Evolutionary conservation across 768 basidiomycete species (phyloP).

Genomic region (Russula vinacea): DNA sequence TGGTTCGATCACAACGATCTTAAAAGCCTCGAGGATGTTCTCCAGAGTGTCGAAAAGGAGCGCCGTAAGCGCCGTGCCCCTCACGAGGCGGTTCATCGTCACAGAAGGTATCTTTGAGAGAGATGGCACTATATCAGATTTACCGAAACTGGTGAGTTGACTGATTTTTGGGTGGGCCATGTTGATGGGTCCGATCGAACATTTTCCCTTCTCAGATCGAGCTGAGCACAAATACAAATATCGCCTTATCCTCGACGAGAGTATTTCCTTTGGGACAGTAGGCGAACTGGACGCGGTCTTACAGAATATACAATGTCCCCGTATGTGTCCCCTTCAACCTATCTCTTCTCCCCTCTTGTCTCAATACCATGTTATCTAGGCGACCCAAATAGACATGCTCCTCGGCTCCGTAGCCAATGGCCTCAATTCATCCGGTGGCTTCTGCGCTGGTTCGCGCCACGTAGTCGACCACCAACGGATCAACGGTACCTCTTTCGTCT

Average conservation of each 20-base stretch:
- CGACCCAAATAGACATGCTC: conserved; percentile 84
- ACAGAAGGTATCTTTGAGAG: conserved; percentile 97
- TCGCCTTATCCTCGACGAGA: conserved; percentile 90
- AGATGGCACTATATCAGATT: conserved; percentile 87
- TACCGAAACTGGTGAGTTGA: conserved; percentile 79
- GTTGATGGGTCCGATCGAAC: neutral
- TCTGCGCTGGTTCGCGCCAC: conserved; percentile 83
- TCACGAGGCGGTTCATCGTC: conserved; percentile 91
- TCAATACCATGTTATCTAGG: conserved; percentile 3
- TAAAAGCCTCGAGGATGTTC: conserved; percentile 83
- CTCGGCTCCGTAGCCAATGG: conserved; percentile 85
- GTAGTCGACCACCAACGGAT: conserved; percentile 95
- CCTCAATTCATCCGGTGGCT: conserved; percentile 83
- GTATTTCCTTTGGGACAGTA: conserved; percentile 87
- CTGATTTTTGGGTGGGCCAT: neutral
- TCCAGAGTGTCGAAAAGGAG: conserved; percentile 83
- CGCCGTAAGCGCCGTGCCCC: conserved; percentile 76
- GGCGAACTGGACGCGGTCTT: conserved; percentile 92
- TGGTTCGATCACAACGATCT: conserved; percentile 98
- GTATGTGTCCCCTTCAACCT: conserved; percentile 44
- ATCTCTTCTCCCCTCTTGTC: neutral
- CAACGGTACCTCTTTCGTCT: conserved; percentile 93
- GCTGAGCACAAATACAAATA: conserved; percentile 92
- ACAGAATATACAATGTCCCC: conserved; percentile 91
- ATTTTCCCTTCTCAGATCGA: conserved; percentile 59